Evolutionary conservation across 257 asterid genomes (phyloP).

Genomic region (Solanum clarkiae): DNA sequence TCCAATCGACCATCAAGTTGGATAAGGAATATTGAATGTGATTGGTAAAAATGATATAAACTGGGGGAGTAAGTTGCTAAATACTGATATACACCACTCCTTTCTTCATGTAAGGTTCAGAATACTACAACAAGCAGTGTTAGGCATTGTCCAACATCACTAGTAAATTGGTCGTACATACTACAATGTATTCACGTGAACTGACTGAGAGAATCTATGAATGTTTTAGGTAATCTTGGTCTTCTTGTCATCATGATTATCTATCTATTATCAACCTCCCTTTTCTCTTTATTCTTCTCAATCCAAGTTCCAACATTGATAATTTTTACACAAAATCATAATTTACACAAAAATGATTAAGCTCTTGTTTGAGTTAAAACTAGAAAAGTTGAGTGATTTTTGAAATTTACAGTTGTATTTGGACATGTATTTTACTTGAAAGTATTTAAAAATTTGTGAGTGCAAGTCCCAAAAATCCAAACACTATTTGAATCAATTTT

Average conservation of each 20-base stretch:
- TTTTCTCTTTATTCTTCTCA: neutral
- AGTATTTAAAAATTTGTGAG: no score
- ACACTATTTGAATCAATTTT: no score
- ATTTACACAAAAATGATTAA: neutral
- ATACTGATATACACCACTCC: neutral
- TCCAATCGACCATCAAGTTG: neutral
- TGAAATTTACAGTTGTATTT: no score
- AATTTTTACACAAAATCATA: neutral
- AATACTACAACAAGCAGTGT: constrained; percentile 5
- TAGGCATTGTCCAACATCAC: constrained; percentile 2
- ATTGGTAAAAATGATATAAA: neutral
- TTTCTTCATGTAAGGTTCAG: neutral
- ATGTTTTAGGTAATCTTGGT: constrained; percentile 1
- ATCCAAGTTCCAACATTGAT: neutral
- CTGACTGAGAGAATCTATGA: neutral
- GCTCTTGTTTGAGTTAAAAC: no score
- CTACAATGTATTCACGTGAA: constrained; percentile 32
- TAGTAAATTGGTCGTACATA: constrained; percentile 12
- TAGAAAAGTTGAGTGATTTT: no score
- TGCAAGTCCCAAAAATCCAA: no score
- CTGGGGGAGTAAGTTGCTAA: neutral
- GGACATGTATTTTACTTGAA: no score
- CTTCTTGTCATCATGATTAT: constrained; percentile 22
- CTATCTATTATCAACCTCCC: neutral
- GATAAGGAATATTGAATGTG: neutral